These are phyloP conservation scores for Diaporthe sp. DNA, from an alignment of 2,329 filamentous ascomycete genomes.

Conservation along the genomic window DNA sequence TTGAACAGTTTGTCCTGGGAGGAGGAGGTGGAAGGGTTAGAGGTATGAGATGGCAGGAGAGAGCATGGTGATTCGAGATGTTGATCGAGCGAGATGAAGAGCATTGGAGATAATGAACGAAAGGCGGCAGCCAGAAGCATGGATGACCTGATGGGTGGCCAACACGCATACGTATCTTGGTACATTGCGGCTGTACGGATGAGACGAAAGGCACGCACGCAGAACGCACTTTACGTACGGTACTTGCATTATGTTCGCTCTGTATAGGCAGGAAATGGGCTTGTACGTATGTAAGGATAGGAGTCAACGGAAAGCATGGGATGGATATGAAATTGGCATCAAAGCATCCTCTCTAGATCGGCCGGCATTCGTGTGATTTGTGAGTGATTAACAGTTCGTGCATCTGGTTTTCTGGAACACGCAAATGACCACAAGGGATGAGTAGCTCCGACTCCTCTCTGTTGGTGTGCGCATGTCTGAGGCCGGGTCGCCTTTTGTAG, in stretches of 20 bases:
- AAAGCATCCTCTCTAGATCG: neutral
- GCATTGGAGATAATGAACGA: slow-evolving; percentile 30
- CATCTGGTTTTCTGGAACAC: neutral
- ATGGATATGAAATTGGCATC: slow-evolving; percentile 36
- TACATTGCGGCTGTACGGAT: slow-evolving; percentile 35
- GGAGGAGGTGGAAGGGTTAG: neutral
- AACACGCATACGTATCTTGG: slow-evolving; percentile 28
- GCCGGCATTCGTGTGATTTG: neutral
- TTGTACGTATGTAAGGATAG: slow-evolving; percentile 41
- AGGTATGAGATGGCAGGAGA: neutral
- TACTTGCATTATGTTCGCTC: slow-evolving; percentile 36
- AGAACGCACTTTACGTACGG: slow-evolving; percentile 36
- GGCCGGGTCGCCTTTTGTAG: neutral
- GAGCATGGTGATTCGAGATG: slow-evolving; percentile 12
- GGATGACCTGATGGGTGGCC: slow-evolving; percentile 27
- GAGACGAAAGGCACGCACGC: slow-evolving; percentile 37
- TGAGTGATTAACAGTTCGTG: too few species aligned
- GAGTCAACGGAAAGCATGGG: slow-evolving; percentile 36
- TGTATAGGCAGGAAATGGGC: slow-evolving; percentile 31
- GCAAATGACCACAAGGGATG: neutral
- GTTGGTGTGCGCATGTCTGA: neutral
- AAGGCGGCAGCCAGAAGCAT: slow-evolving; percentile 12
- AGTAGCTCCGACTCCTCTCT: neutral
- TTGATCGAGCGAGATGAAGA: slow-evolving; percentile 6
- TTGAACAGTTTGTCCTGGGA: slow-evolving; percentile 12